phyloP scores from a whole-genome alignment of 2,329 filamentous ascomycete species.

The Sphaerostilbella broomeana region DNA sequence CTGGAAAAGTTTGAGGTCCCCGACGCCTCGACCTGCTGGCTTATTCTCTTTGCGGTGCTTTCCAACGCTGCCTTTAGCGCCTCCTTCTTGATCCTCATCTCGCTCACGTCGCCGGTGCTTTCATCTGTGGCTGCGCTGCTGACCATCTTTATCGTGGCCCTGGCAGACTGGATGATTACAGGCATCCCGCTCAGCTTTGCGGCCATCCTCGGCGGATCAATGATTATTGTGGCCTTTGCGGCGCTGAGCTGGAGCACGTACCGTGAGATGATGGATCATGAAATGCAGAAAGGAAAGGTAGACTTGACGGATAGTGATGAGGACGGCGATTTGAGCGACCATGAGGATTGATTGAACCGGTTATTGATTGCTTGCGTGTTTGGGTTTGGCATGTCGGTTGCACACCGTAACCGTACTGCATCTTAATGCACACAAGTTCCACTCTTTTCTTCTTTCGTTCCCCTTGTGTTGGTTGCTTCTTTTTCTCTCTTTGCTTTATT shows the following conservation, averaged over 20 bases:
- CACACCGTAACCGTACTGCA: no score
- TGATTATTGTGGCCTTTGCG: conserved; percentile 86
- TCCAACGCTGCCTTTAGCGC: conserved; percentile 91
- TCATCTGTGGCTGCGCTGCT: conserved; percentile 87
- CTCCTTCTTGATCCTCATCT: conserved; percentile 87
- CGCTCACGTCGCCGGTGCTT: conserved; percentile 83
- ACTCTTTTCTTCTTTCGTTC: not conserved
- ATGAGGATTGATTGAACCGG: conserved; percentile 26
- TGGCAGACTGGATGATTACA: conserved; percentile 83
- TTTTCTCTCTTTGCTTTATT: not conserved
- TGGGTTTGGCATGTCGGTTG: no score
- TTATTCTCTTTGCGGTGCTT: conserved; percentile 72
- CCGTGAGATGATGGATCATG: conserved; percentile 83
- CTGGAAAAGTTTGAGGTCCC: conserved; percentile 81
- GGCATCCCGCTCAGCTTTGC: conserved; percentile 68
- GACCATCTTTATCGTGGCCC: conserved; percentile 92
- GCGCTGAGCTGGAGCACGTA: conserved; percentile 88
- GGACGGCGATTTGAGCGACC: conserved; percentile 33
- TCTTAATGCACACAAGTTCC: no score
- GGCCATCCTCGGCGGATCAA: conserved; percentile 70
- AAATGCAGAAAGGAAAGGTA: conserved; percentile 48
- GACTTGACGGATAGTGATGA: conserved; percentile 43
- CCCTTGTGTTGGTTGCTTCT: not conserved
- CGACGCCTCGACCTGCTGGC: conserved; percentile 66
- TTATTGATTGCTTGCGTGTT: not conserved